These are phyloP conservation scores for Psilocybe subaeruginosa DNA, from an alignment of 768 basidiomycete genomes.

Conservation along the genomic window DNA sequence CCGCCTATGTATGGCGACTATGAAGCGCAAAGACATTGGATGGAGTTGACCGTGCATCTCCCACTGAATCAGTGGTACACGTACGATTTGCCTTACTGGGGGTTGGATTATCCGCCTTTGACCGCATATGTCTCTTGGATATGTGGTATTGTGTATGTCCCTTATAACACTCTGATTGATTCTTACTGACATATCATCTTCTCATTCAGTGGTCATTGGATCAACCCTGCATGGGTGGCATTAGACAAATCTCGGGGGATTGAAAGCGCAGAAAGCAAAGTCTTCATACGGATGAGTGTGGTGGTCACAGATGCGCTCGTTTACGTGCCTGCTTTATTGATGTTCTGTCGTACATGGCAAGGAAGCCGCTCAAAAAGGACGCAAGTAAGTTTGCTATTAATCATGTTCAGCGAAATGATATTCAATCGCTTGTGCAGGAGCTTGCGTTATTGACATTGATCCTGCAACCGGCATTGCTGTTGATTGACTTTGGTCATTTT, in stretches of 20 bases:
- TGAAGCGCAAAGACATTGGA: slow-evolving; percentile 95
- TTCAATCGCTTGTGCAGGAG: slow-evolving; percentile 43
- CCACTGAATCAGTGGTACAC: slow-evolving; percentile 83
- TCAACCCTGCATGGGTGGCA: slow-evolving; percentile 71
- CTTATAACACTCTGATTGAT: background rate
- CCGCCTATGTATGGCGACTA: slow-evolving; percentile 93
- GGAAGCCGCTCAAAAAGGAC: slow-evolving; percentile 72
- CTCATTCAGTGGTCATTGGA: slow-evolving; percentile 33
- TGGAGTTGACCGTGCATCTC: slow-evolving; percentile 85
- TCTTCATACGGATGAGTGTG: slow-evolving; percentile 84
- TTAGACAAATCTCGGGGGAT: slow-evolving; percentile 71
- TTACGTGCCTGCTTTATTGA: slow-evolving; percentile 73
- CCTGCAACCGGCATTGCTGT: slow-evolving; percentile 80
- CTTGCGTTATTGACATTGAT: slow-evolving; percentile 71
- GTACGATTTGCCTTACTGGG: slow-evolving; percentile 91
- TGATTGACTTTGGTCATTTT: slow-evolving; percentile 93
- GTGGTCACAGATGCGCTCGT: slow-evolving; percentile 67
- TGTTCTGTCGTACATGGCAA: slow-evolving; percentile 71
- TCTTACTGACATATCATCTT: background rate
- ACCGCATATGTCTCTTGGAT: slow-evolving; percentile 91
- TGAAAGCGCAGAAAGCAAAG: slow-evolving; percentile 64
- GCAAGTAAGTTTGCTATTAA: slow-evolving; percentile 53
- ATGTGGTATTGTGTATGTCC: slow-evolving; percentile 72
- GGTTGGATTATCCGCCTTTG: slow-evolving; percentile 92
- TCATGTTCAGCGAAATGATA: background rate